Evolutionary conservation across 345 rosid genomes (phyloP).

Genomic region (Corymbia maculata): DNA sequence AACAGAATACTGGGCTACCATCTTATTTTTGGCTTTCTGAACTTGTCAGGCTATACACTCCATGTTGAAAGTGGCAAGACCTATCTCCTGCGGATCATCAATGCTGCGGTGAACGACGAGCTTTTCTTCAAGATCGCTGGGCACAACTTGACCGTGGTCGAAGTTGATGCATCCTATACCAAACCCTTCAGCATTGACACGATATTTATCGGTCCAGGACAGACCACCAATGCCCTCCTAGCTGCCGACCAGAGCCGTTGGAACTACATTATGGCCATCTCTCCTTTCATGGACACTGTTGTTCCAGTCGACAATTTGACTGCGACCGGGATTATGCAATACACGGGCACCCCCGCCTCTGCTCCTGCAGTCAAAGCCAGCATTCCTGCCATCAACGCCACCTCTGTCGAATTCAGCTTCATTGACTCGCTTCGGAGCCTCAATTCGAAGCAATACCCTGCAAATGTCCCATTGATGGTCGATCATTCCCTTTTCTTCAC

Average conservation of each 20-base stretch:
- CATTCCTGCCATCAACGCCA: constrained; percentile 52
- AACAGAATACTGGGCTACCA: neutral
- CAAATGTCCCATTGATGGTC: constrained; percentile 38
- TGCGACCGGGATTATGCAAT: constrained; percentile 28
- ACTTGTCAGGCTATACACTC: constrained; percentile 25
- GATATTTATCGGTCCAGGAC: constrained; percentile 61
- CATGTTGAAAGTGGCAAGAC: constrained; percentile 50
- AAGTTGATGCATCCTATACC: constrained; percentile 53
- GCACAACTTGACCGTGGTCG: constrained; percentile 57
- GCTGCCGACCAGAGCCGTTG: constrained; percentile 26
- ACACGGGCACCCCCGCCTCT: constrained; percentile 24
- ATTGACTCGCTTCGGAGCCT: constrained; percentile 42
- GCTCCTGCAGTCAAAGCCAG: constrained; percentile 21
- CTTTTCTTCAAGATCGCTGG: constrained; percentile 64
- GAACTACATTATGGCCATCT: constrained; percentile 42
- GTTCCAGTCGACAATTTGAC: constrained; percentile 52
- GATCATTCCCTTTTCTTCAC: constrained; percentile 49
- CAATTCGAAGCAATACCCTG: constrained; percentile 38
- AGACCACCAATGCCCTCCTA: constrained; percentile 65
- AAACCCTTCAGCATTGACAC: constrained; percentile 48
- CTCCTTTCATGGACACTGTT: constrained; percentile 73
- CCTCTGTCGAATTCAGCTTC: constrained; percentile 24
- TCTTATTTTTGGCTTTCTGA: neutral
- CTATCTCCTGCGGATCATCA: constrained; percentile 53
- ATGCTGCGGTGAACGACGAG: constrained; percentile 70